These are phyloP conservation scores for Pseudopithomyces maydicus DNA, from an alignment of 2,329 filamentous ascomycete genomes.

Conservation along the genomic window DNA sequence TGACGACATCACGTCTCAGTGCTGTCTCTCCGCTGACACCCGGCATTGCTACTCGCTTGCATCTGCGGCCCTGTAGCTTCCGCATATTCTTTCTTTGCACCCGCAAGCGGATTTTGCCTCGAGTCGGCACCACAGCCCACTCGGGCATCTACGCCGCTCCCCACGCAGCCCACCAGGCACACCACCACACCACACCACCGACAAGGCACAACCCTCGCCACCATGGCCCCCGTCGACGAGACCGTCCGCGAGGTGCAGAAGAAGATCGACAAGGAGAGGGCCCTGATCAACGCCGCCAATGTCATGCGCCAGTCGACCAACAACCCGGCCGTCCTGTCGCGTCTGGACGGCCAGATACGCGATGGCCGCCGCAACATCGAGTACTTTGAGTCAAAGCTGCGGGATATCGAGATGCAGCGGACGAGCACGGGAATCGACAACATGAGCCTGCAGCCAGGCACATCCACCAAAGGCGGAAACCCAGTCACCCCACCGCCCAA, in stretches of 20 bases:
- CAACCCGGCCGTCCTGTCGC: conserved; percentile 87
- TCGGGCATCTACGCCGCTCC: conserved; percentile 28
- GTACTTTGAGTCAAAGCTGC: conserved; percentile 92
- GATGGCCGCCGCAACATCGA: conserved; percentile 91
- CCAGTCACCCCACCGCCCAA: conserved; percentile 70
- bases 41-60: conserved; percentile 20
- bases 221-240: conserved; percentile 63
- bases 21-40: conserved; percentile 11
- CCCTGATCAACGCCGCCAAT: conserved; percentile 90
- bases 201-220: conserved; percentile 36
- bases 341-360: conserved; percentile 91
- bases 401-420: conserved; percentile 83
- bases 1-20: conserved; percentile 14
- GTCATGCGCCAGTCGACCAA: conserved; percentile 95
- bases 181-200: conserved; percentile 24
- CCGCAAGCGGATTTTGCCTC: conserved; percentile 3
- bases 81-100: conserved; percentile 17
- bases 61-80: neutral
- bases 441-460: conserved; percentile 66
- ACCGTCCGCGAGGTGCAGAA: conserved; percentile 80
- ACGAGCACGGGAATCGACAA: conserved; percentile 70
- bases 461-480: conserved; percentile 42
- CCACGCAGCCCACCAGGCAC: conserved; percentile 30
- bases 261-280: conserved; percentile 98
- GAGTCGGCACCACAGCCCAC: conserved; percentile 25